Base-by-base conservation (phyloP, 257 asterid species). In the Capsicum rhomboideum region DNA sequence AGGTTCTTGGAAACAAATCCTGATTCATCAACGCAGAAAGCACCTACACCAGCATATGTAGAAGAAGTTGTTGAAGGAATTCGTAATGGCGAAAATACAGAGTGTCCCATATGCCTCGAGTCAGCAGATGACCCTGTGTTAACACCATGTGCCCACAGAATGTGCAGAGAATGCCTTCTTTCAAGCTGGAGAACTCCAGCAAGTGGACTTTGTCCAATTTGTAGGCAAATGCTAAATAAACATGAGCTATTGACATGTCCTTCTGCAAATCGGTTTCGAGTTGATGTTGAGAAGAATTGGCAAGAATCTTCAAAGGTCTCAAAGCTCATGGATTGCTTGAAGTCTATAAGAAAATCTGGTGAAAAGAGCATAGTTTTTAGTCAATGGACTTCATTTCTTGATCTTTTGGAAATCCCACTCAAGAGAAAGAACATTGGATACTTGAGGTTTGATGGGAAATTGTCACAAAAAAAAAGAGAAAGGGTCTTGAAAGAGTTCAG, bases 31-130 rank as follows among this genome's bases (percentile, higher is more conserved):
- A 20, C 63, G 54, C 91, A 89, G 53, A 84, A 82, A 12, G 89
- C 82, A 71, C 95, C 94, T 46, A 90, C 95, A 42, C 89, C 86
- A 75, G 97, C 97, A 4, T 94, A 90, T 40, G 89, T 94, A 34
- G 94, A 94, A 85, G 96, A 94, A 85, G 97, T 94, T n/a, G 97
- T 94, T 53, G 94, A 92, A 55, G 93, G 90, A 49, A 77, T 94
- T 44, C 85, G 90, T 5, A 88, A 83, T 9, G 97, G 97, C 2
- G 92, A 93, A 85, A 88, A 85, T 26, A 29, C 91, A 0, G 97
- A 94, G 83, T 94, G 98, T 86, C 98, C 98, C 40, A 94, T 94
- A 83, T 93, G 98, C 89, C 92, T 94, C 0, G 98, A 94, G 86
- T 92, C 94, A 12, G 91, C 97, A 64, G 98, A 94, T 42, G 98